Base-by-base conservation (phyloP, 441 rosid genomes). In the Croton laevigatus region DNA sequence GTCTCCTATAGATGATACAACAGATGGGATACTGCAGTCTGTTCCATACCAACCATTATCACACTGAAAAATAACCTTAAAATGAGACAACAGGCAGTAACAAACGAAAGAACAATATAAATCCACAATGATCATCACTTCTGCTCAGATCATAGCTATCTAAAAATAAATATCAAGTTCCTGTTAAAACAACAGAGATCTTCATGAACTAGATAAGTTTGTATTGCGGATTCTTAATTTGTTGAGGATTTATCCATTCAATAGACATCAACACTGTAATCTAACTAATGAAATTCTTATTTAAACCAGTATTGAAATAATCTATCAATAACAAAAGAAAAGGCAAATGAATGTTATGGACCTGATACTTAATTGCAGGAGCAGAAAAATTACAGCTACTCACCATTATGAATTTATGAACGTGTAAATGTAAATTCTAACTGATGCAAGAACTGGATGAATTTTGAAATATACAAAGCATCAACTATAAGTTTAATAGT, bases 21-120 rank as follows among this genome's bases (percentile, higher is more conserved):
- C 81, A 32, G 99, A 94, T 62, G 99, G 99, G 67, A 86, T 76
- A 78, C 99, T 88, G 81, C 98, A 94, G 63, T 94, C 99, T 75
- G 78, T 81, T 73, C 99, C 99, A 77, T 89, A 88, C 97, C 99
- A 94, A 23, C 97, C 96, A 78, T 73, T 84, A 62, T 87, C 71
- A 84, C 99, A 94, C 99, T 94, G 84, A 64, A 78, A 81, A 76
- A 59, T 7, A 20, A 57, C 64, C 19, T 62, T 57, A 44, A 61
- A 49, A 72, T 42, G 57, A 74, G 71, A 70, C 32, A 42, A 46
- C 32, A 63, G 59, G 53, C 14, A 40, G 48, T 57, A 61, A 59
- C 9, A 16, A 59, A 46, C 14, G 20, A 13, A 14, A 13, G 59
- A 64, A 62, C 32, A 68, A 46, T 1, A 34, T 20, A 53, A 60